Conservation (phyloP, 2,329 filamentous ascomycete genomes). For the Lachnellula cervina region DNA sequence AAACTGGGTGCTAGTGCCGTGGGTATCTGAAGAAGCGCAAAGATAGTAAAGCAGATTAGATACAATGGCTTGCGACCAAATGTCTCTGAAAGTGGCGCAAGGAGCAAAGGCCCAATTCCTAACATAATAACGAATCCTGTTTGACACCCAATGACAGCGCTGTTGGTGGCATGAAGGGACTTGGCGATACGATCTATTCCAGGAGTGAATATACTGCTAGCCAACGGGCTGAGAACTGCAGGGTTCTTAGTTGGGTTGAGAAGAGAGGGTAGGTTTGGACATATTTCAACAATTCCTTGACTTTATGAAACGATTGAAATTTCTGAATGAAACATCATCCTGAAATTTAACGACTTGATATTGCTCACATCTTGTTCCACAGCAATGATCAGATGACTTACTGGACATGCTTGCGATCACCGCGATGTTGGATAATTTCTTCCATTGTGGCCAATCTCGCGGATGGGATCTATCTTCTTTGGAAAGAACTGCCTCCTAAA, state of each 20-base stretch:
- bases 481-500: not conserved
- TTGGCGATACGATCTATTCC: conserved; percentile 42
- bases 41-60: conserved; percentile 36
- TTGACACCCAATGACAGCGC: conserved; percentile 57
- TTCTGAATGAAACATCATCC: too few relatives aligned
- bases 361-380: too few relatives aligned
- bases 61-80: conserved; percentile 20
- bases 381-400: conserved; percentile 3
- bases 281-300: too few relatives aligned
- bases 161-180: conserved; percentile 39
- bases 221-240: conserved; percentile 30
- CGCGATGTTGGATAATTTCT: conserved; percentile 24
- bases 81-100: conserved; percentile 22
- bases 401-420: conserved; percentile 26
- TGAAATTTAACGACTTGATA: too few relatives aligned
- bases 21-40: conserved; percentile 40
- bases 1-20: conserved; percentile 47
- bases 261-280: not conserved
- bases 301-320: too few relatives aligned
- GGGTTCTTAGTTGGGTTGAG: not conserved
- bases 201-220: conserved; percentile 42
- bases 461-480: conserved; percentile 23
- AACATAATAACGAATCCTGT: conserved; percentile 23
- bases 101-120: conserved; percentile 16
- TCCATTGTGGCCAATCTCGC: conserved; percentile 21